Evolutionary conservation across 2,329 filamentous ascomycete species (phyloP).

Genomic region (Phyllosticta citrichinensis): DNA sequence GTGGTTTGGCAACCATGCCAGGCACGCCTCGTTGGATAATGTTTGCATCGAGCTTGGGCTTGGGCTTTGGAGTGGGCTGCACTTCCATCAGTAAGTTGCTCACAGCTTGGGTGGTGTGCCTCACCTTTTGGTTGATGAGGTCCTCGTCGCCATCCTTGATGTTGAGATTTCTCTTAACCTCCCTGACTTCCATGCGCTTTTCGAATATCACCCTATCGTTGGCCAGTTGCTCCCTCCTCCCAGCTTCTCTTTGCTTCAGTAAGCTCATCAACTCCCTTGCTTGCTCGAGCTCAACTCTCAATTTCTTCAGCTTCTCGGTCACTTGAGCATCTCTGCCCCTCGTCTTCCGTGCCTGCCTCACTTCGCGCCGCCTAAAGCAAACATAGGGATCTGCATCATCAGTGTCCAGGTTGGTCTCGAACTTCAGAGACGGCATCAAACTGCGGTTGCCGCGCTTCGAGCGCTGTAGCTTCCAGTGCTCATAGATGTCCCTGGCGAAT

Average conservation of each 20-base stretch:
- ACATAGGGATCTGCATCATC: slow-evolving; percentile 97
- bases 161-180: slow-evolving; percentile 75
- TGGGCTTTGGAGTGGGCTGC: slow-evolving; percentile 34
- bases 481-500: slow-evolving; percentile 71
- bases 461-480: slow-evolving; percentile 74
- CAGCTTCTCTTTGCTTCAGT: slow-evolving; percentile 68
- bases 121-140: slow-evolving; percentile 79
- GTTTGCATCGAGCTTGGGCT: slow-evolving; percentile 47
- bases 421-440: slow-evolving; percentile 74
- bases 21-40: slow-evolving; percentile 59
- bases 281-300: slow-evolving; percentile 84
- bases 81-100: slow-evolving; percentile 15
- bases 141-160: slow-evolving; percentile 94
- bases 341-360: slow-evolving; percentile 89
- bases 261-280: slow-evolving; percentile 70
- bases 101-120: slow-evolving; percentile 17
- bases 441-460: slow-evolving; percentile 57
- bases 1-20: slow-evolving; percentile 34
- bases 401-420: slow-evolving; percentile 86
- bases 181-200: slow-evolving; percentile 70
- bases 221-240: slow-evolving; percentile 66
- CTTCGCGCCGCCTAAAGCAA: slow-evolving; percentile 91
- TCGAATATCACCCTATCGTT: slow-evolving; percentile 73
- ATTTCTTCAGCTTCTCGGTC: slow-evolving; percentile 84
- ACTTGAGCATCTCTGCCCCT: slow-evolving; percentile 87